phyloP scores from a whole-genome alignment of 768 basidiomycete species.

The Rossbeevera mucosa region DNA sequence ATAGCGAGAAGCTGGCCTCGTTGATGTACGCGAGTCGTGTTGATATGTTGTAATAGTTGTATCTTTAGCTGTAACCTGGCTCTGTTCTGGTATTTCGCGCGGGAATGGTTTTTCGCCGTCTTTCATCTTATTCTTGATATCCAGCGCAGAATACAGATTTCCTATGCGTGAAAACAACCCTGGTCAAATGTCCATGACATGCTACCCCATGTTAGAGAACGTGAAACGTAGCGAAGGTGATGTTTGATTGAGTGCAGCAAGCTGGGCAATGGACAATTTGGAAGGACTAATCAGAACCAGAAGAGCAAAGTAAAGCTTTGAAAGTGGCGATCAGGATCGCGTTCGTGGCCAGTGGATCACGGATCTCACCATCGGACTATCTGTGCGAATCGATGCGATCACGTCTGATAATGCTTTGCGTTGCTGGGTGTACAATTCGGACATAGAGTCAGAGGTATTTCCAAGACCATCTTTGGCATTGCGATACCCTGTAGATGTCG shows the following conservation, averaged over 20 bases:
- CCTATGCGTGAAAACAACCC: constrained; percentile 17
- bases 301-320: constrained; percentile 29
- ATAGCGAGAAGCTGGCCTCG: not conserved
- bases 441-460: constrained; percentile 6
- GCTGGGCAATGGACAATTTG: constrained; percentile 25
- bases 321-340: not conserved
- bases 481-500: constrained; percentile 16
- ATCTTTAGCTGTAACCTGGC: too few relatives aligned
- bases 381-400: constrained; percentile 8
- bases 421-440: constrained; percentile 14
- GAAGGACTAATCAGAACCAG: constrained; percentile 24
- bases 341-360: not conserved
- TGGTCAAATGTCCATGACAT: constrained; percentile 7
- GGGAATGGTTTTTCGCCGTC: constrained; percentile 27
- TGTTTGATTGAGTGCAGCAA: constrained; percentile 29
- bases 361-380: constrained; percentile 17
- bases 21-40: not conserved
- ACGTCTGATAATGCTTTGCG: constrained; percentile 5
- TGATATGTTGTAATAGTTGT: not conserved
- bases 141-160: constrained; percentile 19
- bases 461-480: constrained; percentile 19
- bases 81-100: too few relatives aligned
- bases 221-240: constrained; percentile 22
- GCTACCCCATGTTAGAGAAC: constrained; percentile 14
- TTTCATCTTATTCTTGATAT: constrained; percentile 21